These are phyloP conservation scores for Clarireedia sp. DNA, from an alignment of 2,329 filamentous ascomycete species.

Conservation along the genomic window DNA sequence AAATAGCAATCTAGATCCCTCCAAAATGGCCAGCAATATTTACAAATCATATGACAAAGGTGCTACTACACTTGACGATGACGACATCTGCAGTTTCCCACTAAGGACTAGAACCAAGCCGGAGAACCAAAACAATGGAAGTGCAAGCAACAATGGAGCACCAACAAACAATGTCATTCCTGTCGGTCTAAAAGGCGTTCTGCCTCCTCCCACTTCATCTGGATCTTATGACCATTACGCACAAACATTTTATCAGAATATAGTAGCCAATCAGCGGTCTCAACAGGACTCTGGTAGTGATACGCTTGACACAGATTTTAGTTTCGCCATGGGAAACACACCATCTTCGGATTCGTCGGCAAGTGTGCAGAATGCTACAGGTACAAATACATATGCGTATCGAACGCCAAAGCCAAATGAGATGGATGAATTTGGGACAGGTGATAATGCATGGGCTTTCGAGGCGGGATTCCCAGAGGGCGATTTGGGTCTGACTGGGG, in stretches of 20 bases:
- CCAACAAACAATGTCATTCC: not conserved
- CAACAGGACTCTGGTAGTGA: not conserved
- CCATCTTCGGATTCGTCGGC: conserved; percentile 9
- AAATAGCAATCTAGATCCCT: conserved; percentile 10
- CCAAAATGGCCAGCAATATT: not conserved
- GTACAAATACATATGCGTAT: not conserved
- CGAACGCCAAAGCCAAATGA: not conserved
- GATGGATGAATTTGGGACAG: not conserved
- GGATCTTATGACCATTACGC: not conserved
- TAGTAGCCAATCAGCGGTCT: not conserved
- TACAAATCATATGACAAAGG: not conserved
- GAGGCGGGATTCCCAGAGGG: too few species aligned
- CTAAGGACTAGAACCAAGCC: too few species aligned
- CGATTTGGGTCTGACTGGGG: too few species aligned
- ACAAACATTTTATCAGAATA: not conserved
- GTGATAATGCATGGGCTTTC: too few species aligned
- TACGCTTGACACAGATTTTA: conserved; percentile 5
- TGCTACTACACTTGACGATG: not conserved
- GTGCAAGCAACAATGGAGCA: not conserved
- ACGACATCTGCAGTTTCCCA: not conserved
- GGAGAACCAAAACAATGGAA: not conserved
- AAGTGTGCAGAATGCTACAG: not conserved
- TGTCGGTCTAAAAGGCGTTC: not conserved
- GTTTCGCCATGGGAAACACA: conserved; percentile 4
- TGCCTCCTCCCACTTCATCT: not conserved